Base-by-base conservation (phyloP, 345 rosid genomes). In the Mangifera indica region DNA sequence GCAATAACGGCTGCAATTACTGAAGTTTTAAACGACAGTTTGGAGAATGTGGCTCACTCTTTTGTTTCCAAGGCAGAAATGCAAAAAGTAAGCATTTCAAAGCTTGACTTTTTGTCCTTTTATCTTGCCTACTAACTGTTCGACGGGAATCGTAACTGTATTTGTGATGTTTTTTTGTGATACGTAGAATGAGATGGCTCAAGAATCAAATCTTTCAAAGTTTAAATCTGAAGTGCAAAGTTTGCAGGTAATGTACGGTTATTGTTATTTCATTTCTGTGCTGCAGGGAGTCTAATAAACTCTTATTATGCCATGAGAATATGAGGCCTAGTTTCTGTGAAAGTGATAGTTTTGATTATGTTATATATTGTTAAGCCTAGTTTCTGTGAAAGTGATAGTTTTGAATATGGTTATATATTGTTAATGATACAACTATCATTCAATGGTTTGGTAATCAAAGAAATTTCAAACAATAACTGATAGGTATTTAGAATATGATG, bases 191-290 rank as follows among this genome's bases (percentile, higher is more conserved):
- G 91, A 77, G 79, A 92, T 92, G 97, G 7, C 82, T 72, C 95
- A 87, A 72, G 98, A 90, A 66, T 83, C 98, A 5, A 90, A 88
- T 76, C 76, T 94, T 46, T 90, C 97, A 0, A 92, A 92, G 69
- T 94, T 94, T 75, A 88, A 89, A 71, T 92, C 96, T 60, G 88
- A 94, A 88, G 90, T 94, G 4, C 78, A 87, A 75, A 90, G 97
- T 74, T 90, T 93, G 17, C 93, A 92, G 92, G 98, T 94, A 81
- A 64, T 56, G 2, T 34, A 13, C 45, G 11, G 49, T 63, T 18
- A 22, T 59, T 48, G 5, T 49, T 66, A 11, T 44, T 70, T 45
- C 12, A 2, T 37, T 37, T 20, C 22, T 62, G 21, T 42, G 10
- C 5, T 37, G 24, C 42, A 26, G 29, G 15, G 2, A 40, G 48